Base-by-base conservation (phyloP, 2,329 filamentous ascomycete genomes). In the Fusarium oxysporum region DNA sequence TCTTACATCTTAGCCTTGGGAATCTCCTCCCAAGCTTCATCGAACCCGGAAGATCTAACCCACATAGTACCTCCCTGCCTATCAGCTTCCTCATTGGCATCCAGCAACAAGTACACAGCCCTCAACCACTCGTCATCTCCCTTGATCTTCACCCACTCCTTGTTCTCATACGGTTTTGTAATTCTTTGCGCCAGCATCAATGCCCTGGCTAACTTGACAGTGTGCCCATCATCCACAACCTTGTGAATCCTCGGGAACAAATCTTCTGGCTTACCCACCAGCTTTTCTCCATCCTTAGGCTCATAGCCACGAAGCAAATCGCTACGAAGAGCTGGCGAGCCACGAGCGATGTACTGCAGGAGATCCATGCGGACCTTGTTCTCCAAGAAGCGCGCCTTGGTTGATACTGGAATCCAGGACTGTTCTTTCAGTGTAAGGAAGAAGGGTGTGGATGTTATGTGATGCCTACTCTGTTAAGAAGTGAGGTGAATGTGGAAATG, bases 321-420 rank as follows among this genome's bases (percentile, higher is more conserved):
- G 0, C 89, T 64, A 0, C 87, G 82, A 2, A 95, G 86, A 1
- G 86, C 81, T 1, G 94, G 92, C 3, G 86, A 87, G 7, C 87
- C 88, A 14, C 92, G 87, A 3, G 92, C 92, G 1, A 91, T 88
- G 79, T 97, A 97, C 82, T 94, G 86, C 10, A 91, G 78, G 10
- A 97, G 83, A 78, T 96, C 93, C 74, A 91, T 82, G 45, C 94
- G 89, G 55, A 91, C 92, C 81, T 97, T 97, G 89, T 91, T 95
- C 81, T 96, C 92, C 12, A 97, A 85, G 0, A 97, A 83, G 10
- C 93, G 90, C 17, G 86, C 84, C 78, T 95, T 96, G 53, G 85
- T 84, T 12, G 85, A 84, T 1, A 82, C 78, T 0, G 89, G 85
- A 47, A 95, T 85, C 88, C 89, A 96, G 41, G 85, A 72, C 72